A percentile compares a stretch with the other conserved stretches of the same genome.
phyloP scores from a whole-genome alignment of 345 rosid species.

The Hibiscus syriacus region DNA sequence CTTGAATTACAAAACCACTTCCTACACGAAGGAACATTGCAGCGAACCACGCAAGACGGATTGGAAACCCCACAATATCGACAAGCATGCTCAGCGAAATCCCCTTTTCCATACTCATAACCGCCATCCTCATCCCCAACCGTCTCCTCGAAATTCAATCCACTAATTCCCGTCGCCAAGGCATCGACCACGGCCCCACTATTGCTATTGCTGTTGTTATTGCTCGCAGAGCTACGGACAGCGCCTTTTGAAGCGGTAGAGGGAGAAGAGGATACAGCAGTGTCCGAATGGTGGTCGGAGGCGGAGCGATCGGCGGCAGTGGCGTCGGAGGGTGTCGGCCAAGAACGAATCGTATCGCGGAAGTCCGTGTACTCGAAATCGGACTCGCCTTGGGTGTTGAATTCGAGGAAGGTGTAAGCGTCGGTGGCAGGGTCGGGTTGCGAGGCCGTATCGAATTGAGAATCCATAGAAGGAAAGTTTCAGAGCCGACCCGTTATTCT shows the following conservation, averaged over 20 bases:
- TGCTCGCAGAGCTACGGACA: conserved; percentile 23
- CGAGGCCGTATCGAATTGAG: conserved; percentile 86
- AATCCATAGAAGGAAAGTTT: conserved; percentile 56
- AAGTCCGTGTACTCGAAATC: conserved; percentile 95
- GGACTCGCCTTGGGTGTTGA: conserved; percentile 94
- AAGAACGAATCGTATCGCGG: conserved; percentile 54
- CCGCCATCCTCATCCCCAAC: conserved; percentile 63
- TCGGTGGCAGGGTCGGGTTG: conserved; percentile 90
- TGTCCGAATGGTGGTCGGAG: conserved; percentile 42
- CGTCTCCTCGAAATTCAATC: conserved; percentile 89
- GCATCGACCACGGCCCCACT: conserved; percentile 56
- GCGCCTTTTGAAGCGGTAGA: conserved; percentile 34
- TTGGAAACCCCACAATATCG: conserved; percentile 95
- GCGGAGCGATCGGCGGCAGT: conserved; percentile 33
- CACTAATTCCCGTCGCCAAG: conserved; percentile 63
- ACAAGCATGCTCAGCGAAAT: conserved; percentile 90
- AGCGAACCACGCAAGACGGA: conserved; percentile 94
- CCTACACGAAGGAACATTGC: conserved; percentile 93
- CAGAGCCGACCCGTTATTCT: not conserved
- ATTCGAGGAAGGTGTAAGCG: conserved; percentile 90
- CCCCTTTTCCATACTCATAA: conserved; percentile 68
- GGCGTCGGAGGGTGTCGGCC: conserved; percentile 96
- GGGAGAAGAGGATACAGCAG: conserved; percentile 49
- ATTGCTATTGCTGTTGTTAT: conserved; percentile 16
- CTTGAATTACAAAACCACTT: conserved; percentile 99